Evolutionary conservation across 192 early-diverging fungal genomes (phyloP).

Genomic region (Backusella australiensis): DNA sequence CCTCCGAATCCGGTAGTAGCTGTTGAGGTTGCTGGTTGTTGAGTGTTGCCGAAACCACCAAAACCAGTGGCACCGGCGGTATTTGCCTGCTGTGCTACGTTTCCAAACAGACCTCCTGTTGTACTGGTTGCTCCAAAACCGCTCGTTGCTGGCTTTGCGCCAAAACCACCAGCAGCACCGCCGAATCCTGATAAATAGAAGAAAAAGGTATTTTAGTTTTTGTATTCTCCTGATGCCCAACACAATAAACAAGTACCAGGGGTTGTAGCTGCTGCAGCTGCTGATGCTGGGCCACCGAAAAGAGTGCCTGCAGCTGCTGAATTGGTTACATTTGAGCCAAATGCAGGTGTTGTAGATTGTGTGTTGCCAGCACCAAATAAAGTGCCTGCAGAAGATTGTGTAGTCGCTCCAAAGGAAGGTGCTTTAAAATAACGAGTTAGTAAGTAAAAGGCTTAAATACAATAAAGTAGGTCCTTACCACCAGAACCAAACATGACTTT

Average conservation of each 20-base stretch:
- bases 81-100: neutral
- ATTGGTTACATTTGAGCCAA: conserved; percentile 4
- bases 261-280: neutral
- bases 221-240: neutral
- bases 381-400: conserved; percentile 10
- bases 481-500: conserved; percentile 8
- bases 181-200: neutral
- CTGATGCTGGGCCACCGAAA: conserved; percentile 1
- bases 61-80: neutral
- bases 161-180: neutral
- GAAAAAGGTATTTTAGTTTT: neutral
- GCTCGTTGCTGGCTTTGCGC: neutral
- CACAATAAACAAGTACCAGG: neutral
- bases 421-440: neutral
- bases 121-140: conserved; percentile 10
- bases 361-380: conserved; percentile 9
- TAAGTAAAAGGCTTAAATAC: neutral
- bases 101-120: neutral
- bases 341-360: conserved; percentile 5
- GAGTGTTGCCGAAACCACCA: neutral
- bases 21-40: neutral
- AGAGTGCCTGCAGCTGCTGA: conserved; percentile 8
- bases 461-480: neutral
- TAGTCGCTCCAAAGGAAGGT: conserved; percentile 4
- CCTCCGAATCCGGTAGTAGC: conserved; percentile 14